These are phyloP conservation scores for Monosporascus cannonballus DNA, from an alignment of 2,329 filamentous ascomycete genomes.

Conservation along the genomic window DNA sequence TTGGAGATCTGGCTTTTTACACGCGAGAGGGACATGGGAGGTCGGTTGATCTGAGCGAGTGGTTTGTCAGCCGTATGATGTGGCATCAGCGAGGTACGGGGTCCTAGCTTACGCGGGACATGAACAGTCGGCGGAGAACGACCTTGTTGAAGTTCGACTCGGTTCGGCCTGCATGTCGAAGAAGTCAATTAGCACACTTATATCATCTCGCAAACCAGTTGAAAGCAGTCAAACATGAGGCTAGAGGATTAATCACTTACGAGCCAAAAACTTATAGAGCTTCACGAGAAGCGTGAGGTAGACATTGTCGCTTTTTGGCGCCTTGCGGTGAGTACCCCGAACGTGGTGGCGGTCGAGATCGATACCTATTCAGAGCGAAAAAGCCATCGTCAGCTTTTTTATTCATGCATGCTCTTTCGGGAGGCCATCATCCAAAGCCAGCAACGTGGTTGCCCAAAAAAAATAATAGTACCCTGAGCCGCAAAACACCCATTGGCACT, in stretches of 20 bases:
- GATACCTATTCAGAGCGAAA: conserved; percentile 54
- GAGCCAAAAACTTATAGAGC: conserved; percentile 94
- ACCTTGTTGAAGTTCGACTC: conserved; percentile 99
- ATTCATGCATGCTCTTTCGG: conserved; percentile 56
- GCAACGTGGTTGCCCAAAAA: no score
- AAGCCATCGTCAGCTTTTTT: conserved; percentile 55
- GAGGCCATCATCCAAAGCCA: conserved; percentile 12
- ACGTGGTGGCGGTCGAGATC: conserved; percentile 67
- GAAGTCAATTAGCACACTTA: not conserved
- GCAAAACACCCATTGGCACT: no score
- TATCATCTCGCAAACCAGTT: not conserved
- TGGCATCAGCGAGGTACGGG: not conserved
- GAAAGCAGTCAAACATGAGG: not conserved
- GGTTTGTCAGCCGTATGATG: not conserved
- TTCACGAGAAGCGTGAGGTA: conserved; percentile 97
- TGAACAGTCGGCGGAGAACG: conserved; percentile 93
- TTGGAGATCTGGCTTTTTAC: conserved; percentile 67
- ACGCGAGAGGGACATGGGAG: conserved; percentile 89
- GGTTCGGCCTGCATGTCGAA: conserved; percentile 65
- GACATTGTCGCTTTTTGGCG: conserved; percentile 96
- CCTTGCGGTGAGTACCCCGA: conserved; percentile 76
- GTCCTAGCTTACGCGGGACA: conserved; percentile 59
- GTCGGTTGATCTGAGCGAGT: conserved; percentile 69
- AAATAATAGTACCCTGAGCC: no score
- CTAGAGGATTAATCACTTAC: conserved; percentile 49